Evolutionary conservation across 176 grass and related monocot genomes (phyloP).

Genomic region (Metroxylon sagu): DNA sequence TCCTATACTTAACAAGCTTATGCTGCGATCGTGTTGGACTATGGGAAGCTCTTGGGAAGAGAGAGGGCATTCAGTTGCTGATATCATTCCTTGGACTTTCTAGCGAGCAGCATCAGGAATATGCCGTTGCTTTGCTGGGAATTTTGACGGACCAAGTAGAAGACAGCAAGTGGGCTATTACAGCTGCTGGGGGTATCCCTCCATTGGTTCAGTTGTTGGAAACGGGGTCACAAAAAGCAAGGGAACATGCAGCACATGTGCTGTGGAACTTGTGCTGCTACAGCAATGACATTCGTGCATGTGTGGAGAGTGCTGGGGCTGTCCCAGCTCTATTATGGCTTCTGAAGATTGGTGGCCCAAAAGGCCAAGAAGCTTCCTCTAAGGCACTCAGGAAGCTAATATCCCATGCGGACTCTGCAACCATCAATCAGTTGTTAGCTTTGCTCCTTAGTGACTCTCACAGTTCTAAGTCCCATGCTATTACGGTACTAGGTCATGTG

Average conservation of each 20-base stretch:
- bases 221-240: constrained; percentile 82
- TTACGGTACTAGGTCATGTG: constrained; percentile 87
- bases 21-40: constrained; percentile 53
- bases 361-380: constrained; percentile 73
- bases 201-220: constrained; percentile 82
- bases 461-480: constrained; percentile 65
- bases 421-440: constrained; percentile 89
- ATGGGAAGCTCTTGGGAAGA: constrained; percentile 84
- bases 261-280: constrained; percentile 86
- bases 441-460: constrained; percentile 58
- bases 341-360: constrained; percentile 54
- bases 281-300: constrained; percentile 90
- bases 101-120: constrained; percentile 89
- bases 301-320: constrained; percentile 85
- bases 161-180: constrained; percentile 96
- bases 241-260: constrained; percentile 80
- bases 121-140: constrained; percentile 77
- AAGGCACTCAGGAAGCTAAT: constrained; percentile 86
- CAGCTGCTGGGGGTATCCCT: constrained; percentile 94
- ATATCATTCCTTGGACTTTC: constrained; percentile 94
- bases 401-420: constrained; percentile 58
- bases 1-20: constrained; percentile 54
- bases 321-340: constrained; percentile 79
- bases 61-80: constrained; percentile 89
- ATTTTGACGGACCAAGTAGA: constrained; percentile 93